These are phyloP conservation scores for Kodamaea laetipori DNA, from an alignment of 805 yeast genomes.

Conservation along the genomic window DNA sequence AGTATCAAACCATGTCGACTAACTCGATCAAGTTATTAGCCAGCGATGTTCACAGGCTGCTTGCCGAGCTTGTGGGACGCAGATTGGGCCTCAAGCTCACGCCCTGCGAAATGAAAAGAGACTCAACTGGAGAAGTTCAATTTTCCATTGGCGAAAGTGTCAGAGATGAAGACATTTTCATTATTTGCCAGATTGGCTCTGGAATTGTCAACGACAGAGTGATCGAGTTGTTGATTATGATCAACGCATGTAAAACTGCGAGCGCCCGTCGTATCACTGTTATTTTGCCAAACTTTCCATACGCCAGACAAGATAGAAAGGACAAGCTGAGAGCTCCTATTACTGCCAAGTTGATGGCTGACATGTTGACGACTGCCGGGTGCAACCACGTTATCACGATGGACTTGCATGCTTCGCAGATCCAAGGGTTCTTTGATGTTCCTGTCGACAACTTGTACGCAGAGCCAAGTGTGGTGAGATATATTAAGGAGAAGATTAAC, in stretches of 20 bases:
- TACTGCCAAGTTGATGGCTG: constrained; percentile 83
- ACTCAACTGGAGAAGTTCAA: constrained; percentile 72
- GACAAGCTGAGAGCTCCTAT: constrained; percentile 85
- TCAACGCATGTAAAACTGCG: constrained; percentile 81
- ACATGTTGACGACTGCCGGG: constrained; percentile 79
- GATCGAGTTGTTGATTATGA: constrained; percentile 73
- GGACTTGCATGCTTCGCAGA: constrained; percentile 89
- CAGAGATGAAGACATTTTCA: constrained; percentile 81
- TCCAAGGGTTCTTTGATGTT: constrained; percentile 80
- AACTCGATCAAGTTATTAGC: constrained; percentile 70
- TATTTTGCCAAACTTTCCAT: constrained; percentile 80
- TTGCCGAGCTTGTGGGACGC: constrained; percentile 68
- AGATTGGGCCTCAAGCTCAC: constrained; percentile 61
- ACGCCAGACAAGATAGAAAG: constrained; percentile 87
- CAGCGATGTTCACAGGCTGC: constrained; percentile 65
- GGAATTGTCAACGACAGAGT: constrained; percentile 77
- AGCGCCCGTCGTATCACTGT: constrained; percentile 83
- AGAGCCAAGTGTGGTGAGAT: constrained; percentile 77
- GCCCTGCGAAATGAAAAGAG: constrained; percentile 64
- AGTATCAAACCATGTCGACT: constrained; percentile 57
- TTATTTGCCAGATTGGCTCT: constrained; percentile 77
- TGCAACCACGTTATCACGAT: constrained; percentile 84
- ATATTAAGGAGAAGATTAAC: constrained; percentile 63
- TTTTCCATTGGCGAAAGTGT: constrained; percentile 80
- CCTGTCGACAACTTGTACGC: constrained; percentile 86